Evolutionary conservation across 139 green algal genomes (phyloP).

Genomic region (Cymbomonas tetramitiformis): DNA sequence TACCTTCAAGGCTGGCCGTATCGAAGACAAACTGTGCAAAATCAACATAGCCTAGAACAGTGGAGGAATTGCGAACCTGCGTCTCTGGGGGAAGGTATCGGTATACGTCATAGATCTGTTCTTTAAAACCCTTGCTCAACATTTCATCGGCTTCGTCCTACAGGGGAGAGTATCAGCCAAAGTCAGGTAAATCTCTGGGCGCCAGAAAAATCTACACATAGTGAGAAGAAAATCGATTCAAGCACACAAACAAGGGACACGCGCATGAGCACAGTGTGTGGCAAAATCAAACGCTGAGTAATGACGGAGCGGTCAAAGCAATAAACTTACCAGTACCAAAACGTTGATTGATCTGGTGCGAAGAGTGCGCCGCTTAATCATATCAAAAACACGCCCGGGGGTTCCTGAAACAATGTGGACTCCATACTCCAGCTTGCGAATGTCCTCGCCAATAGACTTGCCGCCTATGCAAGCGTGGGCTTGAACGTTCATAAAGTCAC

Average conservation of each 20-base stretch:
- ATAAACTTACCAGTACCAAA: conserved; percentile 34
- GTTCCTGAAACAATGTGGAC: conserved; percentile 89
- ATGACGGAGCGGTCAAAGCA: too few relatives aligned
- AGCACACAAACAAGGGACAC: too few relatives aligned
- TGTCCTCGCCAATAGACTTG: conserved; percentile 87
- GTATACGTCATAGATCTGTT: conserved; percentile 99
- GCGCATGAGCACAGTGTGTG: too few relatives aligned
- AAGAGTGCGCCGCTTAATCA: conserved; percentile 80
- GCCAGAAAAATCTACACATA: conserved; percentile 15
- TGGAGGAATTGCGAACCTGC: conserved; percentile 32
- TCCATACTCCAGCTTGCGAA: conserved; percentile 77
- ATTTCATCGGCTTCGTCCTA: conserved; percentile 99
- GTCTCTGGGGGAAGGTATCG: conserved; percentile 71
- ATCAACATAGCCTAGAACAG: too few relatives aligned
- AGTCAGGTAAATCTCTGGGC: too few relatives aligned
- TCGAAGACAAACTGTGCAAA: too few relatives aligned
- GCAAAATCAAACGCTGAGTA: too few relatives aligned
- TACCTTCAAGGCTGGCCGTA: too few relatives aligned
- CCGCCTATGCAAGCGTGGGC: conserved; percentile 87
- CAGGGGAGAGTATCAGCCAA: conserved; percentile 40
- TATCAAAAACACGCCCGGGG: conserved; percentile 92
- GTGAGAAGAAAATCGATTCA: too few relatives aligned
- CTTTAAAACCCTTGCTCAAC: conserved; percentile 93
- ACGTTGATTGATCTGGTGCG: conserved; percentile 57
- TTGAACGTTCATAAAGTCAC: conserved; percentile 83